Evolutionary conservation across 495 filamentous ascomycete species (phyloP).

Genomic region (Podospora anserina): DNA sequence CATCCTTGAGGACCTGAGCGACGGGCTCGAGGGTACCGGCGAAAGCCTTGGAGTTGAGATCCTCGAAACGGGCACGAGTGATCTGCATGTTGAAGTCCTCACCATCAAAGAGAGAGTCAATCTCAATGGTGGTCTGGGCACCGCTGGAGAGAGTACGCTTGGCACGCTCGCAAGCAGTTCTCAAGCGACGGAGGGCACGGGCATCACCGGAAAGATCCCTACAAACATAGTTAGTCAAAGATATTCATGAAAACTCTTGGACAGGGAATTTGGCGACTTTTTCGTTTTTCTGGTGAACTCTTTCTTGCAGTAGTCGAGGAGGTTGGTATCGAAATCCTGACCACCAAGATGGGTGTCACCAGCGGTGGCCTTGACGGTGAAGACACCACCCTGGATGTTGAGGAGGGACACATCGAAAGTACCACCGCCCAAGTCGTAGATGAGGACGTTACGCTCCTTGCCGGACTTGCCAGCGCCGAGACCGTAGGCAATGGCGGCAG

Average conservation of each 20-base stretch:
- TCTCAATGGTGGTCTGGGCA: constrained; percentile 96
- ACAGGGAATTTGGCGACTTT: constrained; percentile 34
- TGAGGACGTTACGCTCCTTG: constrained; percentile 97
- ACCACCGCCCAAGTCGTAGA: constrained; percentile 99
- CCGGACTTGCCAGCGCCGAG: constrained; percentile 86
- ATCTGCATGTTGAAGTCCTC: constrained; percentile 98
- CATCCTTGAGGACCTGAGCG: constrained; percentile 96
- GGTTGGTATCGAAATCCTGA: constrained; percentile 98
- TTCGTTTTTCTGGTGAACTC: constrained; percentile 92
- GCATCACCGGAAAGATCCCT: constrained; percentile 76
- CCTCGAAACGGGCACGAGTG: constrained; percentile 99
- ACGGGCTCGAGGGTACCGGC: constrained; percentile 94
- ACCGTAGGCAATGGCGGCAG: constrained; percentile 96
- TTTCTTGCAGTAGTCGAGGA: constrained; percentile 92
- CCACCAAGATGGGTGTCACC: constrained; percentile 99
- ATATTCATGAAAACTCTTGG: not conserved
- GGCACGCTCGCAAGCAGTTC: constrained; percentile 98
- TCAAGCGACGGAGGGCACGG: constrained; percentile 94
- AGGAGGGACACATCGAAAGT: constrained; percentile 99
- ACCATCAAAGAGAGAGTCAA: constrained; percentile 97
- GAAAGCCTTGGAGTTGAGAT: constrained; percentile 97
- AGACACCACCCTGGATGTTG: constrained; percentile 98
- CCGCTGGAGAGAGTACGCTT: constrained; percentile 97
- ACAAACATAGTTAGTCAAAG: too few species aligned
- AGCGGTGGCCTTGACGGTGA: constrained; percentile 97